Evolutionary conservation across 1,139 yeast genomes (phyloP), one percentile per base, ranked within the genome.

Genomic region (Taphrina sp.): DNA sequence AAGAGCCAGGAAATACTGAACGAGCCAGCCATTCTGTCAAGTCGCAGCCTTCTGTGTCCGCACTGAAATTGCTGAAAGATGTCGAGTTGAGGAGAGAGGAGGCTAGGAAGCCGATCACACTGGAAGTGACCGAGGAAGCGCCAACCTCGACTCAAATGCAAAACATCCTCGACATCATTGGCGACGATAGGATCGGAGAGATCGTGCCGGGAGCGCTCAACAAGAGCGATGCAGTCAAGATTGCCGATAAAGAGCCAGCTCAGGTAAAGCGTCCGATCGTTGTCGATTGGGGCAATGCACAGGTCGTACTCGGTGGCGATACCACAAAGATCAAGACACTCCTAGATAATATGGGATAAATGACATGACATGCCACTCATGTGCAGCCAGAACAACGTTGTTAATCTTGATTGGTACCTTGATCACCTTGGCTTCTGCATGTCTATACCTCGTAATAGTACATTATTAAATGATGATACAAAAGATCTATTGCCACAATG

Each of bases 121-220:
- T 49, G 22, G 54, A 49, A 17, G 43, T 49, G 31, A 42, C 44
- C 5, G 46, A 49, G 22, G 37, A 42, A 16, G 45, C 54, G 7
- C 54, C 54, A 24, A 49, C 54, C 23, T 23, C 54, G 24, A 49
- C 54, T 1, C 54, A 49, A 34, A 31, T 49, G 39, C 54, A 42
- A 12, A 38, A 33, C 24, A 38, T 49, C 24, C 20, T 49, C 8
- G 54, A 49, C n/a, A 49, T 49, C 19, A 24, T 39, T 2, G 54
- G 54, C 19, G 54, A 22, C 16, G n/a, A 23, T 2, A 22, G 34
- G 22, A 33, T 49, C 5, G 54, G 46, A 3, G 54, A 38, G 4
- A 5, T 49, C 12, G 54, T 49, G 7, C 54, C 54, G 3, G 46
- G 54, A 14, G 54, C 54, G 1, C 33, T 49, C 33, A 46, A 37